phyloP scores from a whole-genome alignment of 2,329 filamentous ascomycete genomes.

The Trichoderma simmonsii region DNA sequence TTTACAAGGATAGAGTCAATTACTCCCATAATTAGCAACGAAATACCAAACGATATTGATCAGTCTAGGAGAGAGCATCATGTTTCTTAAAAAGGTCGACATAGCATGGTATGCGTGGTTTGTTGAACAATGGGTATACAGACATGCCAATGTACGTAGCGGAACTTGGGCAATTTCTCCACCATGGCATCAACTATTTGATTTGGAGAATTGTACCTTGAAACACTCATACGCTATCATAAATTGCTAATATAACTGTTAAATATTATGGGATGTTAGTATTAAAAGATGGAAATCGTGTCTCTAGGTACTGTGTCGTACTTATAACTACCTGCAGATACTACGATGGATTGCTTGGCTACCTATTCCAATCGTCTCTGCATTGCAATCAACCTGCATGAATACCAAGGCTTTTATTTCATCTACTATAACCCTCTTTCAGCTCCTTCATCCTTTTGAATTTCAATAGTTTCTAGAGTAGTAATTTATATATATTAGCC shows the following conservation, averaged over 20 bases:
- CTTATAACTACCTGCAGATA: background rate
- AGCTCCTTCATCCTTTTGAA: background rate
- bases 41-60: background rate
- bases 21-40: too few relatives aligned
- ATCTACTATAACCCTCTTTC: background rate
- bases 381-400: background rate
- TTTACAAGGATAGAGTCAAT: background rate
- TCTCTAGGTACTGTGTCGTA: background rate
- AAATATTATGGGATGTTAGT: background rate
- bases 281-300: background rate
- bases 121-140: background rate
- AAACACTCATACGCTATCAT: too few relatives aligned
- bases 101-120: background rate
- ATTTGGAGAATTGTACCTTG: background rate
- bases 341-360: background rate
- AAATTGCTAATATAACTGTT: too few relatives aligned
- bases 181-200: background rate
- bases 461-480: background rate
- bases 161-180: background rate
- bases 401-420: background rate
- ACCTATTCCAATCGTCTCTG: background rate
- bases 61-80: background rate
- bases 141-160: rapidly evolving
- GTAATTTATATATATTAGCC: background rate
- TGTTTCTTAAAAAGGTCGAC: too few relatives aligned